Conservation (phyloP, 2,329 filamentous ascomycete genomes). For the Xylariomycetidae sp. region DNA sequence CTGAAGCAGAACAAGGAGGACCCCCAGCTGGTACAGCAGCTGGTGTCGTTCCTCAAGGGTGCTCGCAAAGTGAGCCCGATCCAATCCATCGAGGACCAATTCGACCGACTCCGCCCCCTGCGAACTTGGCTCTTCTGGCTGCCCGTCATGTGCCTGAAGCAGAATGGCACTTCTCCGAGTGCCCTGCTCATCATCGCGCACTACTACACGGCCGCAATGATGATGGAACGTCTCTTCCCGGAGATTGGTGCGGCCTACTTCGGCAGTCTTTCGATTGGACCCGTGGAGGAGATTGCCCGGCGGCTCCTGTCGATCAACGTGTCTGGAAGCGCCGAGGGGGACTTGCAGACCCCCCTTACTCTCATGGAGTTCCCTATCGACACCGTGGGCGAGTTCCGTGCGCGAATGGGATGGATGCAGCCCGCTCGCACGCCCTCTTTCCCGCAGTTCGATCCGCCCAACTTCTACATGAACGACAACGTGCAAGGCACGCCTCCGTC, state of each 20-base stretch:
- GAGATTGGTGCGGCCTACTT: conserved; percentile 88
- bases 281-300: conserved; percentile 80
- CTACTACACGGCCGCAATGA: conserved; percentile 82
- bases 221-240: conserved; percentile 85
- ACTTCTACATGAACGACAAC: conserved; percentile 42
- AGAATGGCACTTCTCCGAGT: conserved; percentile 67
- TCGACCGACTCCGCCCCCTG: conserved; percentile 81
- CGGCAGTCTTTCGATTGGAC: conserved; percentile 69
- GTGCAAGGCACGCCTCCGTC: conserved; percentile 35
- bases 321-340: conserved; percentile 48
- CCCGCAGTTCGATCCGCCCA: conserved; percentile 52
- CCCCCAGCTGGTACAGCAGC: conserved; percentile 59
- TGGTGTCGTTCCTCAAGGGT: conserved; percentile 67
- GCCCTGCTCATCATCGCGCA: conserved; percentile 81
- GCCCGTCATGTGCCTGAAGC: conserved; percentile 75
- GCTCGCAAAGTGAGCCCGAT: conserved; percentile 64
- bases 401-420: conserved; percentile 61
- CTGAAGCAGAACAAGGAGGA: conserved; percentile 66
- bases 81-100: conserved; percentile 74
- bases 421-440: conserved; percentile 54
- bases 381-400: conserved; percentile 62
- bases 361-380: conserved; percentile 70
- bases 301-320: conserved; percentile 65
- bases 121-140: conserved; percentile 96
- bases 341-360: conserved; percentile 54